Percentiles rank a stretch among this genome's conserved stretches.
These are phyloP conservation scores for Wickerhamomyces hampshirensis DNA, from an alignment of 805 yeast species.

Conservation along the genomic window DNA sequence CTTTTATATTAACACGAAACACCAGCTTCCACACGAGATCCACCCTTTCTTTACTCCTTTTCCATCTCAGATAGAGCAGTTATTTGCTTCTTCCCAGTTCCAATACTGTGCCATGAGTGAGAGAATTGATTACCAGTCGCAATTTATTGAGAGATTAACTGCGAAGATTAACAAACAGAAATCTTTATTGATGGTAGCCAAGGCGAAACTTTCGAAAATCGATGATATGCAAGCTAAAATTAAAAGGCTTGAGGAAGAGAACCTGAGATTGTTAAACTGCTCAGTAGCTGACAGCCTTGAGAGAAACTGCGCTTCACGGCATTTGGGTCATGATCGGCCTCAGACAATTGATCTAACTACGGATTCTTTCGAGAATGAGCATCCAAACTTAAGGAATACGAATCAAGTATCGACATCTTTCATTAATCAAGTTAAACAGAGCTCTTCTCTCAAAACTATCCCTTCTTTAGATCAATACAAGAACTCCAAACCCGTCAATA, in stretches of 20 bases:
- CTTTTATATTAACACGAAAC: neutral
- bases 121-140: constrained; percentile 15
- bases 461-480: constrained; percentile 1
- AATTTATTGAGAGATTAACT: constrained; percentile 11
- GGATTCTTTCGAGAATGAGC: constrained; percentile 14
- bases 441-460: constrained; percentile 10
- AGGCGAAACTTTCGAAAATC: constrained; percentile 19
- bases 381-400: neutral
- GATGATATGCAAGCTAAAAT: constrained; percentile 12
- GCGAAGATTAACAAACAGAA: constrained; percentile 20
- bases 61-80: constrained; percentile 21
- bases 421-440: constrained; percentile 16
- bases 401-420: constrained; percentile 12
- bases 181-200: constrained; percentile 18
- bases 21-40: constrained; percentile 17
- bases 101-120: constrained; percentile 20
- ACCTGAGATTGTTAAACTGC: constrained; percentile 2
- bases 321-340: constrained; percentile 4
- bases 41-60: constrained; percentile 20
- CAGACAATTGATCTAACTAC: constrained; percentile 21
- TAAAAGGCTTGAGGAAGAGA: constrained; percentile 10
- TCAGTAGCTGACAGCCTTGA: neutral
- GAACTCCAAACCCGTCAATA: neutral
- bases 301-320: neutral
- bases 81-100: constrained; percentile 21